These are phyloP conservation scores for Macrotyloma uniflorum DNA, from an alignment of 306 rosid species.

Conservation along the genomic window DNA sequence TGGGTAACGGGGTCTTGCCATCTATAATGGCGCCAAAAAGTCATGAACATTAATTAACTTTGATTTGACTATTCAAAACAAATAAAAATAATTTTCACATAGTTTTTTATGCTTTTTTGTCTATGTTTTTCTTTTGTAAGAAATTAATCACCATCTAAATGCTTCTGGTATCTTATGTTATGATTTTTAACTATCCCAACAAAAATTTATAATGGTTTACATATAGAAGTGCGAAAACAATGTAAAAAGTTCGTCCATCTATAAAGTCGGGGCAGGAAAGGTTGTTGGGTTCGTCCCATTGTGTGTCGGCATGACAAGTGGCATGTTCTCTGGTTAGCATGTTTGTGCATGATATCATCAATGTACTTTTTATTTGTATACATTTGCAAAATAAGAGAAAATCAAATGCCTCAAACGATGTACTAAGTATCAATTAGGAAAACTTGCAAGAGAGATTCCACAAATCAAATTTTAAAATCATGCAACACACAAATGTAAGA, in stretches of 20 bases:
- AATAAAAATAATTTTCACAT: too few relatives aligned
- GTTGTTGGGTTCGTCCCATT: neutral
- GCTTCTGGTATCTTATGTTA: neutral
- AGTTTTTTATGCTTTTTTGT: neutral
- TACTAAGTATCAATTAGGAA: neutral
- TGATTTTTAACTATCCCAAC: neutral
- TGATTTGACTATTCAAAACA: neutral
- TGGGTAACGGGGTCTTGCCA: neutral
- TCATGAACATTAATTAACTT: neutral
- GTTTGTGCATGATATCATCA: neutral
- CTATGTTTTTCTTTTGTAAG: neutral
- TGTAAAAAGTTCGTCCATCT: neutral
- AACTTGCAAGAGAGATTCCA: neutral
- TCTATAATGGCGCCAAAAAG: neutral
- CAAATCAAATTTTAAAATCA: neutral
- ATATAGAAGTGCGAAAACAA: neutral
- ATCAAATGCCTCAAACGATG: neutral
- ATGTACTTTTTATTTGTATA: neutral
- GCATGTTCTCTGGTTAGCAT: neutral
- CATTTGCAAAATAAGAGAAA: neutral
- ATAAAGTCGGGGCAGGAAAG: conserved; percentile 3
- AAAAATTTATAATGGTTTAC: neutral
- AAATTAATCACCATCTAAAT: neutral
- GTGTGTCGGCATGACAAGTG: neutral
- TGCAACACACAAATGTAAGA: neutral